Percentiles rank a stretch among this genome's conserved stretches.
Conservation (phyloP, 495 filamentous ascomycete genomes). For the Parmelia sp. region DNA sequence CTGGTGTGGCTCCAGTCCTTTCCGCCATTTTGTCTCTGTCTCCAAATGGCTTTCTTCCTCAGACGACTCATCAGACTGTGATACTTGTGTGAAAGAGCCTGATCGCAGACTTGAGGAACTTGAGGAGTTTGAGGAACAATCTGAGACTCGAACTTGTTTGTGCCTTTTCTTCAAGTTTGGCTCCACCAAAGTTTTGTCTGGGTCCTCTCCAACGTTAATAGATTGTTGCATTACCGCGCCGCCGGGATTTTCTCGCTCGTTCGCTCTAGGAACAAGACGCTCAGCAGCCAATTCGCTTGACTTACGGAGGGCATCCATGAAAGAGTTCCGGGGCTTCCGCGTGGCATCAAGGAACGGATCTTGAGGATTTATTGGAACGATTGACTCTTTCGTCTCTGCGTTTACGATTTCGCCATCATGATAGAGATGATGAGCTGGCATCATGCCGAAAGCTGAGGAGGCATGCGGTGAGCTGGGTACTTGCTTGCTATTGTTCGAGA, state of each 20-base stretch:
- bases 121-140: slow-evolving; percentile 1
- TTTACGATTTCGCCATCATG: slow-evolving; percentile 20
- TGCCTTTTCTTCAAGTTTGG: not conserved
- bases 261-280: not conserved
- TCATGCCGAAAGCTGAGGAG: slow-evolving; percentile 7
- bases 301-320: slow-evolving; percentile 20
- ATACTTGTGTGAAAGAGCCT: not conserved
- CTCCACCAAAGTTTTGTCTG: slow-evolving; percentile 18
- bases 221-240: not conserved
- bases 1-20: slow-evolving; percentile 17
- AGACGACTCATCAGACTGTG: not conserved
- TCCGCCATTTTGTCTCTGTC: slow-evolving; percentile 5
- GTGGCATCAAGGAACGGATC: slow-evolving; percentile 21
- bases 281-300: not conserved
- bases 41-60: not conserved
- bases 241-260: not conserved
- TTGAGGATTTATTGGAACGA: slow-evolving; percentile 11
- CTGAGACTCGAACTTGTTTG: not conserved
- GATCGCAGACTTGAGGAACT: slow-evolving; percentile 6
- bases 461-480: slow-evolving; percentile 24
- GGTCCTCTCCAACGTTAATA: slow-evolving; percentile 1
- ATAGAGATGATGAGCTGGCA: slow-evolving; percentile 10
- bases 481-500: slow-evolving; percentile 23
- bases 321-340: slow-evolving; percentile 5
- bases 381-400: slow-evolving; percentile 14